Base-by-base conservation (phyloP, 148 eudicot genomes). In the Heliosperma pusillum region DNA sequence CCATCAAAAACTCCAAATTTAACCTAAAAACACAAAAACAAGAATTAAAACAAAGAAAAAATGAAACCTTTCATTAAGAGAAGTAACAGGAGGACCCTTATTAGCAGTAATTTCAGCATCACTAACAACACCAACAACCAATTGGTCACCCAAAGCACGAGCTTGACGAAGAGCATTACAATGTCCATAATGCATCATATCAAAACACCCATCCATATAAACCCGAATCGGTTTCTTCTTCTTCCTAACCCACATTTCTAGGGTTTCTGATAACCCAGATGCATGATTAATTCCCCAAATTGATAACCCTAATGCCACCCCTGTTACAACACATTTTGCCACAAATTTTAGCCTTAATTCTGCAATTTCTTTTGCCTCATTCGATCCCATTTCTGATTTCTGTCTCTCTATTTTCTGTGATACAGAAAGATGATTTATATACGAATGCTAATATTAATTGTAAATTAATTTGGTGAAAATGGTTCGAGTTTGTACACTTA, bases 101-200 rank as follows among this genome's bases (percentile, higher is more conserved):
- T 95, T 95, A 64, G 75, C 85, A 9, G 83, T 95, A 29, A 95
- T 95, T 44, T 95, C 98, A n/a, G 85, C 90, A 74, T 95, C 98
- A 75, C 97, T 92, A 40, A 95, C 98, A 74, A 95, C 96, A 17
- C 98, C 98, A 52, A 95, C 98, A 47, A 95, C 93, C 71, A 95
- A 83, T 63, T 95, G 98, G 73, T 95, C 98, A 6, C 98, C 98
- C 25, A 95, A 88, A 42, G 96, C 97, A 26, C 96, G 89, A 13
- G 98, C 98, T 83, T 95, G 98, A 1, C 98, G 91, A 30, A 92
- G 96, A 56, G 98, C 98, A 76, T 95, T 95, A 73, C 97, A 95
- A 75, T 95, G 98, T 3, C 97, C 98, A 65, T 95, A 95, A 78
- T 95, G 98, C 98, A 95, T 95, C 98, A 95, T 92, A 71, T 95